These are phyloP conservation scores for Cryptosporidium viatorum DNA, from an alignment of 169 alveolate genomes.

Conservation along the genomic window DNA sequence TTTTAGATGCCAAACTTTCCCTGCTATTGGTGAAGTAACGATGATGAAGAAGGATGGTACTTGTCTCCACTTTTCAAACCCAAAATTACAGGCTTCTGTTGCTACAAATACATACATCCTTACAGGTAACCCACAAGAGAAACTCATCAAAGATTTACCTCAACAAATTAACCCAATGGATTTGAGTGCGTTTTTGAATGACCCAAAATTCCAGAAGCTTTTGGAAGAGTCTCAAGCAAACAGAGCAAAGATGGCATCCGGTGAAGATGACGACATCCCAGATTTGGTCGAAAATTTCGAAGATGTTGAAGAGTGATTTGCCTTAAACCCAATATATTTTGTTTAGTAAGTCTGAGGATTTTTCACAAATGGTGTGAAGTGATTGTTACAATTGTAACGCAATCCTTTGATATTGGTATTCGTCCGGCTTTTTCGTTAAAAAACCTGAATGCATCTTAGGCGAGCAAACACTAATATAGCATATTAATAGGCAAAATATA, in stretches of 20 bases:
- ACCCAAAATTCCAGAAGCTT: slow-evolving; percentile 77
- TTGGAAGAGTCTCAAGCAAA: slow-evolving; percentile 75
- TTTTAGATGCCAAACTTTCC: slow-evolving; percentile 93
- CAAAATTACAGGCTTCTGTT: slow-evolving; percentile 93
- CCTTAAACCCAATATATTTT: not conserved
- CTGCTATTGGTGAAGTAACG: slow-evolving; percentile 95
- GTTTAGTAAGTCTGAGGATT: not conserved
- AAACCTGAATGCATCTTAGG: slow-evolving; percentile 7
- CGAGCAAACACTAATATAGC: slow-evolving; percentile 14
- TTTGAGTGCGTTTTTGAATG: slow-evolving; percentile 77
- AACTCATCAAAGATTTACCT: slow-evolving; percentile 85
- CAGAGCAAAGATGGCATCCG: not conserved
- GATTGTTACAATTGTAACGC: slow-evolving; percentile 1
- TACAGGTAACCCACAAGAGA: slow-evolving; percentile 93
- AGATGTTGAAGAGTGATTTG: slow-evolving; percentile 72
- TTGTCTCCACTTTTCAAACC: slow-evolving; percentile 91
- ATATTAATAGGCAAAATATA: slow-evolving; percentile 62
- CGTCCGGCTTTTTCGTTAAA: slow-evolving; percentile 1
- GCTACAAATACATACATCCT: slow-evolving; percentile 94
- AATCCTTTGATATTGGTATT: not conserved
- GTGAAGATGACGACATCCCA: slow-evolving; percentile 81
- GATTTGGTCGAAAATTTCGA: slow-evolving; percentile 86
- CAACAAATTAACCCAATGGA: slow-evolving; percentile 84
- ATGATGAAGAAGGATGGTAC: slow-evolving; percentile 95
- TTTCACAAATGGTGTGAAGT: not conserved